These are phyloP conservation scores for Alternaria sp. DNA, from an alignment of 2,329 filamentous ascomycete genomes.

Conservation along the genomic window DNA sequence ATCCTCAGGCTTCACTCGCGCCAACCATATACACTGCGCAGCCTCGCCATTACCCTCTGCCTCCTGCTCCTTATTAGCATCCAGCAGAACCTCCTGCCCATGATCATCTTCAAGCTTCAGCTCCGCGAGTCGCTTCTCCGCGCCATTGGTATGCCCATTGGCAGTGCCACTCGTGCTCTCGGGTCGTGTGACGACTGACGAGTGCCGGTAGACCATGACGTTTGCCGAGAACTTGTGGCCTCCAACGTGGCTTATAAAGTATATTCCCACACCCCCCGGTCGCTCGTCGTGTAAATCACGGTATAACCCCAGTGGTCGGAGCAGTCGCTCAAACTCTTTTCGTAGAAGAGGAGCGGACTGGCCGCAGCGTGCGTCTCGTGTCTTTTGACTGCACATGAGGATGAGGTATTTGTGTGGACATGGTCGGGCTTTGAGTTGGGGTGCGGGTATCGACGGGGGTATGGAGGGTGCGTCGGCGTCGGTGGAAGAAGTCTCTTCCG, in stretches of 20 bases:
- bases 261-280: slow-evolving; percentile 90
- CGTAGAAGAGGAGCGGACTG: slow-evolving; percentile 90
- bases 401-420: slow-evolving; percentile 87
- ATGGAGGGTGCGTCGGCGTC: slow-evolving; percentile 19
- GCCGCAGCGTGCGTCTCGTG: slow-evolving; percentile 92
- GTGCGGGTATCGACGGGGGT: slow-evolving; percentile 36
- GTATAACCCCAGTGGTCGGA: slow-evolving; percentile 82
- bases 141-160: slow-evolving; percentile 30
- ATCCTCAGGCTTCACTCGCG: slow-evolving; percentile 82
- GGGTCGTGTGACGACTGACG: slow-evolving; percentile 28
- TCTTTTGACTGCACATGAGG: slow-evolving; percentile 91
- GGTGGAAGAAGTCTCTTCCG: slow-evolving; percentile 23
- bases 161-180: slow-evolving; percentile 18
- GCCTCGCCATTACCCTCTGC: slow-evolving; percentile 57
- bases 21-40: slow-evolving; percentile 91
- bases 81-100: slow-evolving; percentile 42
- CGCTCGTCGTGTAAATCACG: slow-evolving; percentile 87
- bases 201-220: slow-evolving; percentile 83
- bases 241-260: slow-evolving; percentile 95
- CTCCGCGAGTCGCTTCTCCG: slow-evolving; percentile 45
- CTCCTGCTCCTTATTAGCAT: slow-evolving; percentile 46
- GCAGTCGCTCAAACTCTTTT: slow-evolving; percentile 86
- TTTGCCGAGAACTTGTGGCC: slow-evolving; percentile 98
- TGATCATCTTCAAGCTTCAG: slow-evolving; percentile 50
- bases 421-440: slow-evolving; percentile 62